phyloP scores from a whole-genome alignment of 371 early-diverging fungal genomes.

The Mucor piriformis region DNA sequence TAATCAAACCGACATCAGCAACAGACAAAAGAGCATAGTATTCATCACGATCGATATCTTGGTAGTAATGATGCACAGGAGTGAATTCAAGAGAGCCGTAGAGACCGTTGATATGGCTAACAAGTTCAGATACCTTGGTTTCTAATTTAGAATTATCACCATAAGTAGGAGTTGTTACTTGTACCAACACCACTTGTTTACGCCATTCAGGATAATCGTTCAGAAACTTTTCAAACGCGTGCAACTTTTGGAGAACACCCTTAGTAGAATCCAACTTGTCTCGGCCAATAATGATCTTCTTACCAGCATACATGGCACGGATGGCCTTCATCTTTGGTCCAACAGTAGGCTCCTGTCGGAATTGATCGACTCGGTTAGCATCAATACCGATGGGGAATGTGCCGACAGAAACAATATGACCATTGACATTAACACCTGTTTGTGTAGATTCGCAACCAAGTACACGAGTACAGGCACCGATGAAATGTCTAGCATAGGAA shows the following conservation, averaged over 20 bases:
- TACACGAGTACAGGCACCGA: constrained; percentile 88
- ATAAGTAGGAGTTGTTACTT: constrained; percentile 68
- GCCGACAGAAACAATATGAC: constrained; percentile 76
- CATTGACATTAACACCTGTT: constrained; percentile 79
- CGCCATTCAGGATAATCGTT: constrained; percentile 89
- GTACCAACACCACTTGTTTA: constrained; percentile 88
- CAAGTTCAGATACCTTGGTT: constrained; percentile 84
- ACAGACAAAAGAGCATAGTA: constrained; percentile 93
- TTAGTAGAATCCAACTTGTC: constrained; percentile 99
- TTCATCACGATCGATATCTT: constrained; percentile 92
- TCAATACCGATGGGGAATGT: constrained; percentile 99
- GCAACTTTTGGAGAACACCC: constrained; percentile 96
- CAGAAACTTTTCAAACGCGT: constrained; percentile 94
- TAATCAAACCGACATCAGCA: constrained; percentile 95
- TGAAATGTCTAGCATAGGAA: constrained; percentile 96
- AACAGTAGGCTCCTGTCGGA: constrained; percentile 56
- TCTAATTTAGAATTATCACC: constrained; percentile 73
- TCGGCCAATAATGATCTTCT: constrained; percentile 95
- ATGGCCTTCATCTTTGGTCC: constrained; percentile 77
- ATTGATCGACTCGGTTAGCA: constrained; percentile 54
- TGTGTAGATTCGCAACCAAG: constrained; percentile 89
- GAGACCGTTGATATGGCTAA: constrained; percentile 91
- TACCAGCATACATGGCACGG: constrained; percentile 84
- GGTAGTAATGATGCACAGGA: constrained; percentile 96
- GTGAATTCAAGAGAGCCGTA: constrained; percentile 96